phyloP scores from a whole-genome alignment of 257 asterid genomes.

The Nicotiana otophora region DNA sequence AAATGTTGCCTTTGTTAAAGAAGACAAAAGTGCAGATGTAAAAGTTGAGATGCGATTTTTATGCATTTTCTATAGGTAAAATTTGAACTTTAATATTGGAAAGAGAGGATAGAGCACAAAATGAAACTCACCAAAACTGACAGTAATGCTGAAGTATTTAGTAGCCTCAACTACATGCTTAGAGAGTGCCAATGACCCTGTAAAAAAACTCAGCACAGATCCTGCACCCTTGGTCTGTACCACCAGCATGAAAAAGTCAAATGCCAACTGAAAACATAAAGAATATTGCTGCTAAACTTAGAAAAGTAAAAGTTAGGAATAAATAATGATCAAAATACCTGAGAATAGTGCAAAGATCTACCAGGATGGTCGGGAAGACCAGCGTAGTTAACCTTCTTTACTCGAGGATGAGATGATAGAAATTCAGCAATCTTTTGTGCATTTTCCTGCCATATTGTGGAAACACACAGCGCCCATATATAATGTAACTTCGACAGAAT shows the following conservation, averaged over 20 bases:
- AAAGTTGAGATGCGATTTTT: too few species aligned
- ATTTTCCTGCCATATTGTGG: constrained; percentile 48
- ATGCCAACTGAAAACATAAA: too few species aligned
- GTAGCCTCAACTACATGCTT: constrained; percentile 79
- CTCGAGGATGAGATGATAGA: constrained; percentile 67
- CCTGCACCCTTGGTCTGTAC: constrained; percentile 93
- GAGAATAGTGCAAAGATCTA: constrained; percentile 72
- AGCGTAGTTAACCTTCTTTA: constrained; percentile 67
- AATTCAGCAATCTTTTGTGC: constrained; percentile 90
- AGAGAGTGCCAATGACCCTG: constrained; percentile 83
- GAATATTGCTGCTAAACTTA: too few species aligned
- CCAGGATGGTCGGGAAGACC: constrained; percentile 83
- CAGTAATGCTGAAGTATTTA: constrained; percentile 73
- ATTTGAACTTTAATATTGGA: background rate
- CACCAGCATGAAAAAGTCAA: too few species aligned
- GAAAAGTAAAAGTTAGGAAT: background rate
- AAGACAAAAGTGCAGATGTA: too few species aligned
- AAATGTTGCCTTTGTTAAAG: too few species aligned
- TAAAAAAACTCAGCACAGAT: constrained; percentile 83
- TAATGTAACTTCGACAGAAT: too few species aligned
- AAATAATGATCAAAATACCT: constrained; percentile 32
- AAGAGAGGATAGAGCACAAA: background rate
- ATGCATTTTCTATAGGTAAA: too few species aligned
- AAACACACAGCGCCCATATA: too few species aligned
- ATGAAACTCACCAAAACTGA: constrained; percentile 60